Evolutionary conservation across 1,139 yeast genomes (phyloP), one percentile per base, ranked within the genome.

Genomic region (Protomyces gravidus): DNA sequence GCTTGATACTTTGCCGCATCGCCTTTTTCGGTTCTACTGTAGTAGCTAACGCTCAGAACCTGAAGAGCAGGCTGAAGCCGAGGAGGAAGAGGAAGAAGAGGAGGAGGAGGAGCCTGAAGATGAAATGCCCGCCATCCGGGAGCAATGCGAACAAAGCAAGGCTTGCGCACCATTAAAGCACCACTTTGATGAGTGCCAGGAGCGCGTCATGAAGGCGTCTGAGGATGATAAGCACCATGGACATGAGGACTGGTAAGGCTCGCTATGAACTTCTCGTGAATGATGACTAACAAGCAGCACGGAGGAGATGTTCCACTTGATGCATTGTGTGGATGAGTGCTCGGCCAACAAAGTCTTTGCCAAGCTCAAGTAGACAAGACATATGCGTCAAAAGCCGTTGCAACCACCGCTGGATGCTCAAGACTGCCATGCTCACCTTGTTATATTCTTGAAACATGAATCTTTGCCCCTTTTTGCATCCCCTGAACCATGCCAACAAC

Each of bases 151-250:
- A 62, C 68, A 62, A 86, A 84, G 73, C 84, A 94, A 76, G 77
- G 82, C 65, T 63, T 88, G 96, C 75, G 80, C 84, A 68, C 84
- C 84, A 66, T 81, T 79, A 73, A 80, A 81, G 72, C 97, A 90
- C 76, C 97, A 90, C 76, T 89, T 86, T 77, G 85, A 86, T 65
- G 97, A 90, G 75, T 92, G 98, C 80, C 83, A 84, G 63, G 97
- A 86, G 75, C 88, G 97, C 78, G 97, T 92, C 67, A 83, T 90
- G 67, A 82, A 84, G 73, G 95, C 84, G 70, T 81, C 79, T 78
- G 86, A 88, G 76, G 90, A 88, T 70, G 50, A 52, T 4, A 47
- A 32, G 21, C 52, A 48, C 7, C 53, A 32, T 17, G 53, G 42
- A 11, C 42, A 36, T 9, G 42, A 36, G 19, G 42, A 36, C 33